These are phyloP conservation scores for Neoboletus brunneissimus DNA, from an alignment of 768 basidiomycete species.

Conservation along the genomic window DNA sequence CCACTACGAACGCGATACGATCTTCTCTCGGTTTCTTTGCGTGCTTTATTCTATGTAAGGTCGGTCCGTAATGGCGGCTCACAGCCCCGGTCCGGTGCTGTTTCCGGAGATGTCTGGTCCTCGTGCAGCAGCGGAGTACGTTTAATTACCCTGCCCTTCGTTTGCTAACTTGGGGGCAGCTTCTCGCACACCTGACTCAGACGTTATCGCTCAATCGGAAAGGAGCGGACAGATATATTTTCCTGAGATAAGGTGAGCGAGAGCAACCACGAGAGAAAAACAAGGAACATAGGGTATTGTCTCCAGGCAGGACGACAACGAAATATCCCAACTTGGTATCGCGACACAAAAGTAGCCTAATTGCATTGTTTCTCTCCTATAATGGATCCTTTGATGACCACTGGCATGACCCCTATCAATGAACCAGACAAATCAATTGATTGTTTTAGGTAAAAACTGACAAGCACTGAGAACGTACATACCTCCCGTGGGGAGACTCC, in stretches of 20 bases:
- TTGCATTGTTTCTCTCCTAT: neutral
- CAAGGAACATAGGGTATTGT: neutral
- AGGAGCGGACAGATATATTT: neutral
- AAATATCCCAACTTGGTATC: neutral
- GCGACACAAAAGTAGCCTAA: neutral
- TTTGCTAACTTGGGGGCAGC: neutral
- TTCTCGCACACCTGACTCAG: neutral
- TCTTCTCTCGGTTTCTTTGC: slow-evolving; percentile 1
- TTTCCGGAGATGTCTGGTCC: neutral
- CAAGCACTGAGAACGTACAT: slow-evolving; percentile 25
- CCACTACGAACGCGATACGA: slow-evolving; percentile 4
- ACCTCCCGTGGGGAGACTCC: slow-evolving; percentile 59
- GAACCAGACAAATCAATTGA: neutral
- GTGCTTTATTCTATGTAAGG: neutral
- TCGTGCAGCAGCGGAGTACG: slow-evolving; percentile 3
- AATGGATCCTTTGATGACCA: slow-evolving; percentile 5
- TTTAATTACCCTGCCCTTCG: neutral
- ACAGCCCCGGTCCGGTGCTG: neutral
- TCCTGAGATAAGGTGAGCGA: neutral
- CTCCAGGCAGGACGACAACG: neutral
- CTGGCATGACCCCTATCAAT: slow-evolving; percentile 8
- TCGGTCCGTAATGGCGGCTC: neutral
- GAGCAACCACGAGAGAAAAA: too few species aligned
- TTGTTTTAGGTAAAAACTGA: neutral
- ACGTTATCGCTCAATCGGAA: neutral